Base-by-base conservation (phyloP, 169 alveolate genomes). In the Eimeria acervulina region DNA sequence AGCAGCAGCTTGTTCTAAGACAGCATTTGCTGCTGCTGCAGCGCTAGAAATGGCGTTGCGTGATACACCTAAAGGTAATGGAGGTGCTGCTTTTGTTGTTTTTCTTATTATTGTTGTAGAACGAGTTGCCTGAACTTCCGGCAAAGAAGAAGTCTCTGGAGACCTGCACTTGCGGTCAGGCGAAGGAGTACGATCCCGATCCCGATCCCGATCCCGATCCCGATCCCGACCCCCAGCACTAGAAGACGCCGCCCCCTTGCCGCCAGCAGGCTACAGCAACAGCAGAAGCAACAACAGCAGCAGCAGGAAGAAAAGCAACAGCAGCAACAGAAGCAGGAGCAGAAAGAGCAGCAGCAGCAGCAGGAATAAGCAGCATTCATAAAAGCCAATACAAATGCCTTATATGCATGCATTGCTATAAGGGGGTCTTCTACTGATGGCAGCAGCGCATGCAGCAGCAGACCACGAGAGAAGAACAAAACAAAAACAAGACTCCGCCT, bases 161-260 rank as follows among this genome's bases (percentile, higher is more conserved):
- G 85, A 74, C 85, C 38, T 74, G 85, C 85, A 74, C 26, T 74
- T 74, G 59, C 85, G 28, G 52, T 74, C 85, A 33, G 85, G 85
- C 26, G 85, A 74, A 10, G 85, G 85, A 15, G 85, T 74, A 15
- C 52, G 28, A 52, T 74, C 85, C n/a, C 85, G 85, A 31, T 74
- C 85, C 85, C 59, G 85, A 74, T 19, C 7, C 52, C 28, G 26
- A 26, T 15, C 59, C 26, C 85, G 28, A 33, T 38, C 85, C 85
- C 26, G 44, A 31, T 31, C 38, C 28, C 26, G 85, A n/a, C 85
- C n/a, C n/a, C n/a, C n/a, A n/a, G n/a, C n/a, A n/a, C n/a, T n/a
- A n/a, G n/a, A n/a, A n/a, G n/a, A n/a, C n/a, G n/a, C n/a, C n/a
- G n/a, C n/a, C n/a, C n/a, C n/a, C n/a, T n/a, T n/a, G n/a, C n/a